A percentile compares a stretch with the other conserved stretches of the same genome.
phyloP scores from a whole-genome alignment of 495 filamentous ascomycete genomes.

The Aspergillus steynii region DNA sequence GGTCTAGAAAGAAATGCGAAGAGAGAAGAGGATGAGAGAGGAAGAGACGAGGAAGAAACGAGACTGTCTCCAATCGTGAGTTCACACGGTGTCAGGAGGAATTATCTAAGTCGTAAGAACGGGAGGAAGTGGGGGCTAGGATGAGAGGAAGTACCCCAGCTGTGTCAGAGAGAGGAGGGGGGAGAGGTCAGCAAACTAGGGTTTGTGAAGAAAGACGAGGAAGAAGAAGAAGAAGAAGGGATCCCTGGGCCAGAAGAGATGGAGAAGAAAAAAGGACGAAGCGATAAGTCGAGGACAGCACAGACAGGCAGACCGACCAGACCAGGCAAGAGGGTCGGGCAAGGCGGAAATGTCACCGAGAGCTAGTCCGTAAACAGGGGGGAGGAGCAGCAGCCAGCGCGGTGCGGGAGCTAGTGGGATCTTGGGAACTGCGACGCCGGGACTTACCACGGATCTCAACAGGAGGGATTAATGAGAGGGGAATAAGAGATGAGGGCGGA shows the following conservation, averaged over 20 bases:
- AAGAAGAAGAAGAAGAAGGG: conserved; percentile 9
- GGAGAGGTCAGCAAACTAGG: conserved; percentile 3
- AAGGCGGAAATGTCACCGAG: not conserved
- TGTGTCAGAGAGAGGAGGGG: not conserved
- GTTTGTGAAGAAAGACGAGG: conserved; percentile 1
- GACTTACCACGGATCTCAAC: too few species aligned
- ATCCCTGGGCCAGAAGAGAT: not conserved
- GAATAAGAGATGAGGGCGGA: too few species aligned
- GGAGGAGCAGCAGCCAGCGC: too few species aligned
- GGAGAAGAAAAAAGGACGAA: conserved; percentile 5
- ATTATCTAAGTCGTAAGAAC: conserved; percentile 5
- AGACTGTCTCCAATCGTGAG: conserved; percentile 1
- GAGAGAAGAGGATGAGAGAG: not conserved
- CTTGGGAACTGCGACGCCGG: not conserved
- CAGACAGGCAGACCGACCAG: not conserved
- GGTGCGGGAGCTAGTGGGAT: not conserved
- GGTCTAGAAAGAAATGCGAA: not conserved
- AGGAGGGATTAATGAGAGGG: too few species aligned
- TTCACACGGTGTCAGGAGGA: conserved; percentile 8
- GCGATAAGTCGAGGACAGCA: too few species aligned
- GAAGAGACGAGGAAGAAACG: not conserved
- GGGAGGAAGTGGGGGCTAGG: conserved; percentile 1
- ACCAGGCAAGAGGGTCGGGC: not conserved
- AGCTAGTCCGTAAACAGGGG: not conserved
- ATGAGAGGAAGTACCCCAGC: conserved; percentile 2